Evolutionary conservation across 2,329 filamentous ascomycete species (phyloP), one percentile per base, ranked within the genome.

Genomic region (Alternaria brassicae): DNA sequence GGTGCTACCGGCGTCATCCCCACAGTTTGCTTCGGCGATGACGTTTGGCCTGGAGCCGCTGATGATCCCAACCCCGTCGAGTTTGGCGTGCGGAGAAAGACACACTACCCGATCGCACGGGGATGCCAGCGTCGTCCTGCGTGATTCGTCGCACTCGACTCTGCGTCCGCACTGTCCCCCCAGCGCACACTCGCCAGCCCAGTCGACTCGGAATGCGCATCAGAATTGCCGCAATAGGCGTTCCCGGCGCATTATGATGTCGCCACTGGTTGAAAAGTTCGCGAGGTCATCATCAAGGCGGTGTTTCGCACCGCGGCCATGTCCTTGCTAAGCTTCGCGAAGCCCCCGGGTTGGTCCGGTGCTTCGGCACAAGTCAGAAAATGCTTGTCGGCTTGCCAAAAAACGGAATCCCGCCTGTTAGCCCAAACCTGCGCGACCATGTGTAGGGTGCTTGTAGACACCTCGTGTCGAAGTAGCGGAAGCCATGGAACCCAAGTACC

Each of bases 71-170:
- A 37, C 62, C 65, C 56, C 58, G 50, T 51, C 58, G 59, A 64
- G 65, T 30, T 55, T 58, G 53, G 60, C 58, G 63, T 66, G 65
- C 63, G 63, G 65, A 62, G 56, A 60, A 40, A 36, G 41, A 40
- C 19, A 34, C 55, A 47, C 54, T 54, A 57, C 42, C 45, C 53
- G 52, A 48, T 41, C 39, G 28, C 47, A 55, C 50, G 53, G 52
- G 57, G 45, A 45, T n/a, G 15, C 28, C 36, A 54, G 40, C 30
- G 45, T 50, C 30, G 13, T n/a, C 34, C 3, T n/a, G 28, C 36
- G 21, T 50, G 50, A 55, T 49, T 58, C 23, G 50, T 49, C 34
- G 49, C 27, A 7, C 17, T 21, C 42, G 40, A 49, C 48, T 39
- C 9, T 10, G 36, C 36, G 21, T 21, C 17, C 10, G 36, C 36